Evolutionary conservation across 805 yeast genomes (phyloP).

Genomic region (Saccharomyces mikatae): DNA sequence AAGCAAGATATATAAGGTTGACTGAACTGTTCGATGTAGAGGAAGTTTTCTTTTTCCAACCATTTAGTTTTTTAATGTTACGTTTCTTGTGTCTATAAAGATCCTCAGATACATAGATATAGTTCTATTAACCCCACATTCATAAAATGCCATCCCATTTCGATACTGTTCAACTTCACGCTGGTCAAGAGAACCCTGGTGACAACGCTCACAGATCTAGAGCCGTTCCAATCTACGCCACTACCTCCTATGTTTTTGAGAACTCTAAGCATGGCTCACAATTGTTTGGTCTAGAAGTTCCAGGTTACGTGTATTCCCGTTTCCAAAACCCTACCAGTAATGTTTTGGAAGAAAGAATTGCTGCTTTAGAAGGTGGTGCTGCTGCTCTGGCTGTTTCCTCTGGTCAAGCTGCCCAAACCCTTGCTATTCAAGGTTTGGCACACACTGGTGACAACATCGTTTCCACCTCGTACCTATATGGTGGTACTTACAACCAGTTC

Average conservation of each 20-base stretch:
- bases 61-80: background rate
- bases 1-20: background rate
- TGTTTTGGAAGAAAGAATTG: constrained; percentile 84
- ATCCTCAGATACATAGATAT: background rate
- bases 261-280: constrained; percentile 90
- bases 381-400: constrained; percentile 86
- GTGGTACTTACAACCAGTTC: constrained; percentile 95
- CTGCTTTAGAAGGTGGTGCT: constrained; percentile 87
- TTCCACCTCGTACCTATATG: constrained; percentile 80
- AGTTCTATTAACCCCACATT: background rate
- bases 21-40: background rate
- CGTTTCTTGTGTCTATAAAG: background rate
- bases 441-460: constrained; percentile 85
- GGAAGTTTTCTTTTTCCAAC: background rate
- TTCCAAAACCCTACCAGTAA: constrained; percentile 89
- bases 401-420: constrained; percentile 94
- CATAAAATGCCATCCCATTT: constrained; percentile 51
- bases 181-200: constrained; percentile 74
- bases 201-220: constrained; percentile 58
- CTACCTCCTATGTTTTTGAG: constrained; percentile 81
- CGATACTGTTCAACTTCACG: constrained; percentile 89
- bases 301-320: constrained; percentile 84
- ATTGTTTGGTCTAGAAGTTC: constrained; percentile 73
- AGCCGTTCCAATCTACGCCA: constrained; percentile 90
- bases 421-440: constrained; percentile 77